phyloP scores from a whole-genome alignment of 2,329 filamentous ascomycete species.

The Metarhizium anisopliae region DNA sequence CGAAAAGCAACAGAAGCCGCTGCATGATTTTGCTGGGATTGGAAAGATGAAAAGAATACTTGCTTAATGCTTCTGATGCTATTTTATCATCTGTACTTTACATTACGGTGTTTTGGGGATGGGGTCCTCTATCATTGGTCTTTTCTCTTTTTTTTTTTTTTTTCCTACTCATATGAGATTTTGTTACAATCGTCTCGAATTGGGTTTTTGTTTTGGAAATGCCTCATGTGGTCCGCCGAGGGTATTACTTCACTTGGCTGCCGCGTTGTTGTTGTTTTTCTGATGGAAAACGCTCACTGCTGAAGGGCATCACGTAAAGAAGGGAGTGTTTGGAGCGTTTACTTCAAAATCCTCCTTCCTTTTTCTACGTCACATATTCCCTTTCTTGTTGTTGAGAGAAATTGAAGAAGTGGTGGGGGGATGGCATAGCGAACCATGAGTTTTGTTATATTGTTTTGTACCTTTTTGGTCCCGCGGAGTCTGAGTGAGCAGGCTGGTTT shows the following conservation, averaged over 20 bases:
- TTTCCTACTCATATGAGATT: not conserved
- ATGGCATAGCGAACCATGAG: slow-evolving; percentile 7
- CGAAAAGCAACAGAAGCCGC: not conserved
- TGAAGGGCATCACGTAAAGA: slow-evolving; percentile 2
- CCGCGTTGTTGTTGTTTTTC: not conserved
- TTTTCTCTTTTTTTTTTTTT: not conserved
- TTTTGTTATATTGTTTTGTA: slow-evolving; percentile 1
- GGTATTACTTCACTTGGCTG: too few relatives aligned
- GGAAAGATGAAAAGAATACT: not conserved
- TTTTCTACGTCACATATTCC: slow-evolving; percentile 5
- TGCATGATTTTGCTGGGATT: not conserved
- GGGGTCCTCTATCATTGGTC: not conserved
- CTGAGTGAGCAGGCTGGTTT: not conserved
- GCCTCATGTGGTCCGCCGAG: not conserved
- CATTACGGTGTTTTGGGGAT: slow-evolving; percentile 9
- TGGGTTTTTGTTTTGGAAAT: not conserved
- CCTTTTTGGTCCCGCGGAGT: not conserved
- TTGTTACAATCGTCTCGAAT: not conserved
- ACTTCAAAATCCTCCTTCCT: not conserved
- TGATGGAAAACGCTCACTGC: not conserved
- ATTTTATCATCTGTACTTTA: slow-evolving; percentile 13
- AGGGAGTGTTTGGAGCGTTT: not conserved
- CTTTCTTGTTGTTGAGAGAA: not conserved
- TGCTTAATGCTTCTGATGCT: slow-evolving; percentile 1
- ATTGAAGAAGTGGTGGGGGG: not conserved